Conservation (phyloP, 805 yeast genomes). For the Sporopachydermia lactativora region DNA sequence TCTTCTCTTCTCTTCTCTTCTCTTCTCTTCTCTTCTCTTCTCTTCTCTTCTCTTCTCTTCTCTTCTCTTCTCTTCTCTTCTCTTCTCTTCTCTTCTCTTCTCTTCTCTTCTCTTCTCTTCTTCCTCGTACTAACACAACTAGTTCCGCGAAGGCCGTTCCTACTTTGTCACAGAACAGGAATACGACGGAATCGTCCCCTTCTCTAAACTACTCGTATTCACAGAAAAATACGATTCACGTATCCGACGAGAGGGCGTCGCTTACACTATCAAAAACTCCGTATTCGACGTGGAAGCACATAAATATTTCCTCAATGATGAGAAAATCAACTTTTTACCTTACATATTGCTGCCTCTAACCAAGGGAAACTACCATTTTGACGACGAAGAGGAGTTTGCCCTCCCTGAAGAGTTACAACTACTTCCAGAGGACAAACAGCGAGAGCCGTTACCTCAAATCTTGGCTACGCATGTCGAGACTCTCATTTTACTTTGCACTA, state of each 20-base stretch:
- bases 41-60: too few relatives aligned
- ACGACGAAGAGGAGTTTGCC: slow-evolving; percentile 74
- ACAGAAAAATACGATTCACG: slow-evolving; percentile 69
- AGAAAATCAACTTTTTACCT: slow-evolving; percentile 60
- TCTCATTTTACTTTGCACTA: slow-evolving; percentile 64
- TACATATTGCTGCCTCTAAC: slow-evolving; percentile 73
- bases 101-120: neutral
- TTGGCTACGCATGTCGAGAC: slow-evolving; percentile 67
- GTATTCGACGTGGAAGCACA: slow-evolving; percentile 71
- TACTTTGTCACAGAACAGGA: slow-evolving; percentile 61
- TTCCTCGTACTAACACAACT: neutral
- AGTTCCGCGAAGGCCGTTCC: slow-evolving; percentile 28
- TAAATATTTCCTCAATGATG: slow-evolving; percentile 40
- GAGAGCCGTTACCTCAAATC: slow-evolving; percentile 60
- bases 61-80: too few relatives aligned
- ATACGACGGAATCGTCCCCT: slow-evolving; percentile 66
- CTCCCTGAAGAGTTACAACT: slow-evolving; percentile 83
- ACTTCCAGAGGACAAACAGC: slow-evolving; percentile 55
- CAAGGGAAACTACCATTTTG: slow-evolving; percentile 55
- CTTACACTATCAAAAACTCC: slow-evolving; percentile 81
- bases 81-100: neutral
- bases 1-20: too few relatives aligned
- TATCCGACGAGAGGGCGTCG: slow-evolving; percentile 82
- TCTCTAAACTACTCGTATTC: slow-evolving; percentile 69
- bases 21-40: too few relatives aligned